Evolutionary conservation across 805 yeast genomes (phyloP), one percentile per base, ranked within the genome.

Genomic region (Ogataea naganishii): DNA sequence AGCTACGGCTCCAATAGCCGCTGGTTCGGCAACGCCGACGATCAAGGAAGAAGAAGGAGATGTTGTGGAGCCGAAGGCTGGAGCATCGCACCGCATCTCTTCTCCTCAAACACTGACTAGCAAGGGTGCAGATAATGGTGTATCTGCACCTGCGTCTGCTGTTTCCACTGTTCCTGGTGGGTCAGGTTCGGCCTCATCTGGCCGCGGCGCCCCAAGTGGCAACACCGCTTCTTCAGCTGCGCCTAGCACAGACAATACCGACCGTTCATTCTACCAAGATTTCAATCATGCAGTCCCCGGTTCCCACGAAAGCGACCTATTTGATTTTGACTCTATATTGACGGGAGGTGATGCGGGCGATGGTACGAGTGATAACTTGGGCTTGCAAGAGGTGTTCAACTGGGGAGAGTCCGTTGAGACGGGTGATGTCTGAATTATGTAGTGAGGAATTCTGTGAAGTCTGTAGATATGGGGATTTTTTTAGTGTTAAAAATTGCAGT

Each of bases 381-480:
- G 53, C 24, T 49, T 46, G 44, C 56, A 51, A 35, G 52, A 44
- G 32, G 55, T 36, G 16, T 50, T 46, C 36, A 51, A 48, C 31
- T 64, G 69, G 69, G 58, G 58, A 14, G 69, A 61, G 34, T 49
- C 61, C 28, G 67, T 60, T 20, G 64, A 60, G 30, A 55, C 64
- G 7, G 53, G 58, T 9, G 63, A 58, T 29, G 41, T 41, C 27
- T 43, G 20, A 20, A 7, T 10, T 18, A 13, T 25, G n/a, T n/a
- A n/a, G n/a, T n/a, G n/a, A n/a, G n/a, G n/a, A n/a, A n/a, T n/a
- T n/a, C n/a, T n/a, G n/a, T n/a, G n/a, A n/a, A n/a, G n/a, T n/a
- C n/a, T n/a, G n/a, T n/a, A n/a, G n/a, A n/a, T n/a, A n/a, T n/a
- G n/a, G n/a, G n/a, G n/a, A n/a, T n/a, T n/a, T n/a, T n/a, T n/a